Evolutionary conservation across 176 grass and related monocot species (phyloP).

Genomic region (Rhynchospora tenuis): DNA sequence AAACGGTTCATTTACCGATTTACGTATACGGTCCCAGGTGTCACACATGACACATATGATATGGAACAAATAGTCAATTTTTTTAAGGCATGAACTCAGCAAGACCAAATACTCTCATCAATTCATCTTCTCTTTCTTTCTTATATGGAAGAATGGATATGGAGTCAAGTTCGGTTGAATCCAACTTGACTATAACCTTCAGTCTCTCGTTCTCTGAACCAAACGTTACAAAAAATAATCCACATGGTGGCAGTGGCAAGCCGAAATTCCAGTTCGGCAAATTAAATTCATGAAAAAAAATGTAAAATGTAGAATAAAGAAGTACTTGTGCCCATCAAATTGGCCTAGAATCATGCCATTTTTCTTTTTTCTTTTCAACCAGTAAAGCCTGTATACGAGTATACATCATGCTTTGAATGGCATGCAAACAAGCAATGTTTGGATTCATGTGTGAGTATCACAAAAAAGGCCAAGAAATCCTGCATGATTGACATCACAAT

Average conservation of each 20-base stretch:
- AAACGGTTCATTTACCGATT: neutral
- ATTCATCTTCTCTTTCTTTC: neutral
- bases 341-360: neutral
- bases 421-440: slow-evolving; percentile 8
- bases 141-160: neutral
- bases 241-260: neutral
- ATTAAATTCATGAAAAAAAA: neutral
- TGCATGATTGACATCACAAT: neutral
- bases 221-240: neutral
- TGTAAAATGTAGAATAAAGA: neutral
- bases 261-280: neutral
- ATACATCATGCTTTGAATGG: neutral
- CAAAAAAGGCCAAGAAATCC: neutral
- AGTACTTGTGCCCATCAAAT: neutral
- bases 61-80: neutral
- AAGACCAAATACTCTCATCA: neutral
- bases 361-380: neutral
- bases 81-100: neutral
- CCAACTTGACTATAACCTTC: neutral
- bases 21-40: neutral
- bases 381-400: neutral
- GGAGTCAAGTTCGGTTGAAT: neutral
- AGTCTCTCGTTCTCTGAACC: neutral
- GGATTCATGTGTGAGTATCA: neutral
- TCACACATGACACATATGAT: neutral